Evolutionary conservation across 257 asterid genomes (phyloP).

Genomic region (Avicennia marina): DNA sequence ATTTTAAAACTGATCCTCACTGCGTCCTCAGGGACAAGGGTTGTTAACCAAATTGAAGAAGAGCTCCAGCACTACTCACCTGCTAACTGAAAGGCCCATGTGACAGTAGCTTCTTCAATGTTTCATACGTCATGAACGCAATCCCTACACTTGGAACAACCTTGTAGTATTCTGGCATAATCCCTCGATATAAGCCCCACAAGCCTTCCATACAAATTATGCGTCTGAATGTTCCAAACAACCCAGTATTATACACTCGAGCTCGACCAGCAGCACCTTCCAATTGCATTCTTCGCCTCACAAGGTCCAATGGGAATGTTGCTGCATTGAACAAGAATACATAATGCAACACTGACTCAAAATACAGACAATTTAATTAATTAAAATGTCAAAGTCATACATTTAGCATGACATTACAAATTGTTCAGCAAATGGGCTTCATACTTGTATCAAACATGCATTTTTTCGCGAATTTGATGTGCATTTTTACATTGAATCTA

Average conservation of each 20-base stretch:
- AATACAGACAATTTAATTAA: not conserved
- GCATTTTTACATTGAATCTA: no score
- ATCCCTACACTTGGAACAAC: conserved; percentile 94
- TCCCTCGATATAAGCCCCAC: conserved; percentile 87
- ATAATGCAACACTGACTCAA: not conserved
- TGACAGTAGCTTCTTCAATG: conserved; percentile 77
- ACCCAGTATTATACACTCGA: conserved; percentile 72
- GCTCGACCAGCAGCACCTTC: conserved; percentile 93
- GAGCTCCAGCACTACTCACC: not conserved
- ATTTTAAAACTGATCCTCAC: conserved; percentile 20
- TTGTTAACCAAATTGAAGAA: not conserved
- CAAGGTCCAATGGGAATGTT: conserved; percentile 90
- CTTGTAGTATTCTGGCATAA: conserved; percentile 89
- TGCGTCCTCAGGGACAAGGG: conserved; percentile 4
- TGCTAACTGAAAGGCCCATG: conserved; percentile 38
- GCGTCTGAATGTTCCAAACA: conserved; percentile 62
- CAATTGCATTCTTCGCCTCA: conserved; percentile 92
- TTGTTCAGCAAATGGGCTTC: no score
- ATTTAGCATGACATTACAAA: no score
- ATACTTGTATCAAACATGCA: no score
- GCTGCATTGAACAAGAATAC: conserved; percentile 37
- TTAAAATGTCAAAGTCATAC: not conserved
- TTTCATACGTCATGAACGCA: conserved; percentile 92
- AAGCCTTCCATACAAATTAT: conserved; percentile 69
- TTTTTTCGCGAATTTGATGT: no score